These are phyloP conservation scores for Coelastrella sp. DNA, from an alignment of 139 green algal genomes.

Conservation along the genomic window DNA sequence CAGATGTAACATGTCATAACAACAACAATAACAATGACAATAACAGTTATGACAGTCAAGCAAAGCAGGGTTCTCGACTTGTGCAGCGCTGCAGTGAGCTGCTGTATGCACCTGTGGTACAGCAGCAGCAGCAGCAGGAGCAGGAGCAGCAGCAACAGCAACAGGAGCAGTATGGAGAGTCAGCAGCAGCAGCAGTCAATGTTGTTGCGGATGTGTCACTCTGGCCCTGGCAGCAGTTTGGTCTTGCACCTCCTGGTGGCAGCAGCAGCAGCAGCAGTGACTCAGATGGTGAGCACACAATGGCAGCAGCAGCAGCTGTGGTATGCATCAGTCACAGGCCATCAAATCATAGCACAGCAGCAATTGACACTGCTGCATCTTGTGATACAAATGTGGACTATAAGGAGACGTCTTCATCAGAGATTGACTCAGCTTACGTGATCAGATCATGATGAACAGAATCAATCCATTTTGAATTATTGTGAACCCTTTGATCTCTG, in stretches of 20 bases:
- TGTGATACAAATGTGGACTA: too few relatives aligned
- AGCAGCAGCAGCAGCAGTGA: conserved; percentile 18
- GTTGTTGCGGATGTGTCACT: background rate
- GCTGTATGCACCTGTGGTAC: background rate
- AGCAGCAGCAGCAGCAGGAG: conserved; percentile 33
- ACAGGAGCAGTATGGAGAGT: too few relatives aligned
- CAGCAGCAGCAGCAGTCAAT: background rate
- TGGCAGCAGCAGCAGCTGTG: background rate
- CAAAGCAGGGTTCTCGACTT: background rate
- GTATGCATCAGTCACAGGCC: background rate
- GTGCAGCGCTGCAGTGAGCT: background rate
- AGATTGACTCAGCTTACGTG: too few relatives aligned
- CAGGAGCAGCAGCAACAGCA: background rate
- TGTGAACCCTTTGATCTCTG: too few relatives aligned
- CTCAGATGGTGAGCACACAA: background rate
- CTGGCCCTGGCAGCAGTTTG: conserved; percentile 23
- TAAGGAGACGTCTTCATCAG: too few relatives aligned
- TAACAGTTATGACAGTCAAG: background rate
- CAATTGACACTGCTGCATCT: too few relatives aligned
- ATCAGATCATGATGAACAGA: too few relatives aligned
- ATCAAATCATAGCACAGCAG: background rate
- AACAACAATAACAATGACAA: background rate
- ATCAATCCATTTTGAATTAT: too few relatives aligned
- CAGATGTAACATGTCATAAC: background rate
- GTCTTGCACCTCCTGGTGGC: background rate